Conservation (phyloP, 495 filamentous ascomycete species). For the Neurospora tetraspora region DNA sequence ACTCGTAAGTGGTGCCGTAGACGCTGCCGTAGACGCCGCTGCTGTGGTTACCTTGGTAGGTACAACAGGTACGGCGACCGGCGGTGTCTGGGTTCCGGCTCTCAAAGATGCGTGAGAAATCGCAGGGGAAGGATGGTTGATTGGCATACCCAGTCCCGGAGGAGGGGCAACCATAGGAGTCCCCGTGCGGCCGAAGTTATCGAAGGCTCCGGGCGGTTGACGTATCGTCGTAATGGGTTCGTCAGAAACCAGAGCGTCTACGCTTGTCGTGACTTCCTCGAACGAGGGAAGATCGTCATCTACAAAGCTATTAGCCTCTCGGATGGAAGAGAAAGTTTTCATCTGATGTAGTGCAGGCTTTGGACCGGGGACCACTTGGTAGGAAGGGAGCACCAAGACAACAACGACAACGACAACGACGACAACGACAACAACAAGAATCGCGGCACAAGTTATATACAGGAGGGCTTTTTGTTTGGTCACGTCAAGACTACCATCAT, state of each 20-base stretch:
- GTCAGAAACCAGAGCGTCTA: slow-evolving; percentile 49
- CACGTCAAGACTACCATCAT: slow-evolving; percentile 43
- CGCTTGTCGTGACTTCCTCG: slow-evolving; percentile 42
- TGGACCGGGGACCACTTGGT: slow-evolving; percentile 15
- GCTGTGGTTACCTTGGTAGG: slow-evolving; percentile 8
- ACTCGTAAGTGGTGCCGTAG: neutral
- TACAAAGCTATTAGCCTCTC: slow-evolving; percentile 31
- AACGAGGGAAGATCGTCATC: slow-evolving; percentile 41
- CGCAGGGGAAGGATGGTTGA: slow-evolving; percentile 39
- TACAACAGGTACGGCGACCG: slow-evolving; percentile 15
- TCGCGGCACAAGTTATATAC: slow-evolving; percentile 19
- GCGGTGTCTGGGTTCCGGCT: slow-evolving; percentile 11
- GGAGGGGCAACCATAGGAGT: slow-evolving; percentile 47
- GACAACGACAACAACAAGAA: slow-evolving; percentile 5
- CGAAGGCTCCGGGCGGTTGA: slow-evolving; percentile 28
- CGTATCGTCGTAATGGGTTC: slow-evolving; percentile 21
- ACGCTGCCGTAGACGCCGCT: neutral
- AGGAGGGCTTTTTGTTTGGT: slow-evolving; percentile 23
- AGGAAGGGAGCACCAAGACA: slow-evolving; percentile 4
- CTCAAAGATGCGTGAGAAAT: slow-evolving; percentile 15
- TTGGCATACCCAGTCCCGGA: slow-evolving; percentile 54
- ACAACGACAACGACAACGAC: slow-evolving; percentile 9
- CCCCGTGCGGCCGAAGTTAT: slow-evolving; percentile 37
- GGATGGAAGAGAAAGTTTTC: slow-evolving; percentile 17
- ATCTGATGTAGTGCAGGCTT: slow-evolving; percentile 6